These are phyloP conservation scores for Paramecium pentaurelia DNA, from an alignment of 73 alveolate genomes.

Conservation along the genomic window DNA sequence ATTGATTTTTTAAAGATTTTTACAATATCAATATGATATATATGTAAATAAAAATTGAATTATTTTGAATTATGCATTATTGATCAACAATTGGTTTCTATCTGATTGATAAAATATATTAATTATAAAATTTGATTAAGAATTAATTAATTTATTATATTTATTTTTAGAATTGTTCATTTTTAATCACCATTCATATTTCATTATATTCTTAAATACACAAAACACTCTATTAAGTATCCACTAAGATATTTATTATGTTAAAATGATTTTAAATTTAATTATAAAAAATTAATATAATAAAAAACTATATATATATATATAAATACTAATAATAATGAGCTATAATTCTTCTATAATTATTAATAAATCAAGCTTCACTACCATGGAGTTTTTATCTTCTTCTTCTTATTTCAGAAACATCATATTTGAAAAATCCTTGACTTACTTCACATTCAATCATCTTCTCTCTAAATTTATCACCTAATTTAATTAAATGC, in stretches of 20 bases:
- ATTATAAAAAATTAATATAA: neutral
- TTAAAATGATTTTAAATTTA: neutral
- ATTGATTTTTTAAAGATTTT: neutral
- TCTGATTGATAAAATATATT: neutral
- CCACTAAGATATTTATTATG: neutral
- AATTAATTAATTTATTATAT: neutral
- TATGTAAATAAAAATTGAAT: neutral
- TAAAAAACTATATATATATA: neutral
- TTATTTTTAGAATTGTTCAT: neutral
- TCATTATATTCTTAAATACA: neutral
- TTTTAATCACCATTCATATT: neutral
- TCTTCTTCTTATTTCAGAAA: neutral
- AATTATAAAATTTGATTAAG: neutral
- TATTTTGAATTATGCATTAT: neutral
- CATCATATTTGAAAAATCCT: slow-evolving; percentile 22
- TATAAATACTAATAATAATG: neutral
- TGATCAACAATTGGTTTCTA: neutral
- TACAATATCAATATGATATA: neutral
- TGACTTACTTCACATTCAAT: neutral
- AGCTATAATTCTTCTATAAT: neutral
- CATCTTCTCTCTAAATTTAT: slow-evolving; percentile 17
- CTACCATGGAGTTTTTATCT: slow-evolving; percentile 6
- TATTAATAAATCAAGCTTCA: neutral
- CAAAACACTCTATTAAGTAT: neutral
- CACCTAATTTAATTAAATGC: neutral